These are phyloP conservation scores for Cordyceps militaris DNA, from an alignment of 2,329 filamentous ascomycete genomes.

Conservation along the genomic window DNA sequence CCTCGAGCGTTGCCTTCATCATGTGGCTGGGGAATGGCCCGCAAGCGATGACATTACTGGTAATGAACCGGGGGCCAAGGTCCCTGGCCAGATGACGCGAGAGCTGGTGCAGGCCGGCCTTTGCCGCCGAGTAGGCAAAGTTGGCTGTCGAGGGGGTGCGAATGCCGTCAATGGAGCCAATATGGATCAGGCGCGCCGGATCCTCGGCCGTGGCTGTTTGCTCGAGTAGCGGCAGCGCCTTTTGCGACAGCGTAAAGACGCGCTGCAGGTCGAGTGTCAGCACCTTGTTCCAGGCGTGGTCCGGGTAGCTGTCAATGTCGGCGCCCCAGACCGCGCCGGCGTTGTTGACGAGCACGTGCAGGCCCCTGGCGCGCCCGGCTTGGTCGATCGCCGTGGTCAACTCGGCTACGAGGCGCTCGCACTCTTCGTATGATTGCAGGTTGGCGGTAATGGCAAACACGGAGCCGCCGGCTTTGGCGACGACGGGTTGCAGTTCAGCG, in stretches of 20 bases:
- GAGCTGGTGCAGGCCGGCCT: conserved; percentile 60
- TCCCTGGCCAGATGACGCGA: conserved; percentile 52
- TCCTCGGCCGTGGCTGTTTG: conserved; percentile 33
- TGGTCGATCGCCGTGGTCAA: conserved; percentile 25
- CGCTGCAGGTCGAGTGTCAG: conserved; percentile 61
- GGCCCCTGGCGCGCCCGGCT: conserved; percentile 37
- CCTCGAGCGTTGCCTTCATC: conserved; percentile 55
- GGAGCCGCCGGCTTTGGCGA: conserved; percentile 33
- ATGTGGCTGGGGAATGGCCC: conserved; percentile 65
- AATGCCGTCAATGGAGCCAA: conserved; percentile 57
- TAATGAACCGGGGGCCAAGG: conserved; percentile 53
- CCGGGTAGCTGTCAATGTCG: conserved; percentile 51
- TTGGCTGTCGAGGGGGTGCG: conserved; percentile 52
- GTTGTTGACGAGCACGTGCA: conserved; percentile 62
- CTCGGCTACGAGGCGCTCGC: conserved; percentile 45
- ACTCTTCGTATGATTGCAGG: conserved; percentile 52
- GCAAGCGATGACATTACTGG: conserved; percentile 62
- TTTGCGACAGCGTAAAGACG: conserved; percentile 60
- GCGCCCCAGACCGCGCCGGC: conserved; percentile 59
- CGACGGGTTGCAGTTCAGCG: conserved; percentile 46
- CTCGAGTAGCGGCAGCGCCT: conserved; percentile 52
- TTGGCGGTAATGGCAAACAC: conserved; percentile 56
- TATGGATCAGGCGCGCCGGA: conserved; percentile 56
- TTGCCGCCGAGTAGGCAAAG: conserved; percentile 53
- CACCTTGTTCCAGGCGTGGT: conserved; percentile 50